Percentiles rank a stretch among this genome's conserved stretches.
Conservation (phyloP, 78 protist genomes). For the Dictyostelium intermedium region DNA sequence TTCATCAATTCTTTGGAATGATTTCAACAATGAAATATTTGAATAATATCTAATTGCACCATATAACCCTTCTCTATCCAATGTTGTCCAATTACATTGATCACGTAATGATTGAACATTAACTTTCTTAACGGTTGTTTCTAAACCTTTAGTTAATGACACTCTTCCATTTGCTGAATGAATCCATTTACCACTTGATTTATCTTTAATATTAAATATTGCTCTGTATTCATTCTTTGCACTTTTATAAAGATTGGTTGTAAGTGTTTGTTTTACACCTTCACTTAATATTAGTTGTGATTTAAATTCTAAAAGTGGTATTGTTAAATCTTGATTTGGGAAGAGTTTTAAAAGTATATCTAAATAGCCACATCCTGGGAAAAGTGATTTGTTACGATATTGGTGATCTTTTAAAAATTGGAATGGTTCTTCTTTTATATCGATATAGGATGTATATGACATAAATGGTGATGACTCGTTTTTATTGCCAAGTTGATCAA, state of each 20-base stretch:
- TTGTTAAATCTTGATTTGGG: background rate
- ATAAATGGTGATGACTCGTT: background rate
- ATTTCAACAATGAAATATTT: background rate
- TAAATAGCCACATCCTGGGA: constrained; percentile 30
- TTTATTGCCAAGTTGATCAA: background rate
- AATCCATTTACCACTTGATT: background rate
- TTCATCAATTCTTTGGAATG: constrained; percentile 6
- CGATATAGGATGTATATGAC: background rate
- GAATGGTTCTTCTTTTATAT: constrained; percentile 15
- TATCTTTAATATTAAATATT: background rate
- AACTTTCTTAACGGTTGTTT: background rate
- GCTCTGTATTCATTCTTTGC: constrained; percentile 18
- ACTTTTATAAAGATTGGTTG: background rate
- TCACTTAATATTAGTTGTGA: constrained; percentile 3
- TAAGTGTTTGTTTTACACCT: background rate
- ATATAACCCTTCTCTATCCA: background rate
- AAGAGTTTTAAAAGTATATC: background rate
- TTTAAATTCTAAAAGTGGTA: constrained; percentile 25
- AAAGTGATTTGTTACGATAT: background rate
- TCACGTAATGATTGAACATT: background rate
- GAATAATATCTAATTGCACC: background rate
- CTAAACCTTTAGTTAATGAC: background rate
- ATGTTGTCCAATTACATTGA: constrained; percentile 1
- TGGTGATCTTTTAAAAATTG: constrained; percentile 42
- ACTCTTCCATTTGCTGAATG: background rate